Evolutionary conservation across 805 yeast species (phyloP).

Genomic region (Candida quercuum): DNA sequence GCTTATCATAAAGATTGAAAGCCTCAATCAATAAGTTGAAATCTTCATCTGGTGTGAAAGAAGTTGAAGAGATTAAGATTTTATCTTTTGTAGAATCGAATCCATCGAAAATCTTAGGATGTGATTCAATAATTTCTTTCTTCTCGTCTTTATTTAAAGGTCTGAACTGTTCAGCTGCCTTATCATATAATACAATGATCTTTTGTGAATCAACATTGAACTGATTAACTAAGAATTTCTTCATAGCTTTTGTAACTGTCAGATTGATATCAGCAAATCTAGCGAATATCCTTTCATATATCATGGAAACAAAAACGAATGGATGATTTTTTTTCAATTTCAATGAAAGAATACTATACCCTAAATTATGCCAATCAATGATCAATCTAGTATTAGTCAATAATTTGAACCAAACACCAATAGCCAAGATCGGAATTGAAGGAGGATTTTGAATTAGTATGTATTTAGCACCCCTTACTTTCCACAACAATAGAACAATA

Average conservation of each 20-base stretch:
- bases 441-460: slow-evolving; percentile 91
- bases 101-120: slow-evolving; percentile 28
- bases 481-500: slow-evolving; percentile 43
- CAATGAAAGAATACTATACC: slow-evolving; percentile 73
- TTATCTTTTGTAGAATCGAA: slow-evolving; percentile 40
- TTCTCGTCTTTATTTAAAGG: slow-evolving; percentile 36
- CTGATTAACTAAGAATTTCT: slow-evolving; percentile 45
- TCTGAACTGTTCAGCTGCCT: slow-evolving; percentile 68
- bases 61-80: slow-evolving; percentile 81
- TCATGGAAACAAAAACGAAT: slow-evolving; percentile 51
- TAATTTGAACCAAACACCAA: slow-evolving; percentile 50
- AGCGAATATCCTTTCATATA: slow-evolving; percentile 62
- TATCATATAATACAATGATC: slow-evolving; percentile 71
- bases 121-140: slow-evolving; percentile 29
- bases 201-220: slow-evolving; percentile 47
- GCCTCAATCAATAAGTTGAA: slow-evolving; percentile 66
- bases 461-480: slow-evolving; percentile 56
- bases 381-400: slow-evolving; percentile 56
- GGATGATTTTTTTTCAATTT: slow-evolving; percentile 50
- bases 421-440: slow-evolving; percentile 70
- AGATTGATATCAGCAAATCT: slow-evolving; percentile 64
- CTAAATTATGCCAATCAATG: slow-evolving; percentile 96
- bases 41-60: slow-evolving; percentile 96
- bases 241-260: slow-evolving; percentile 78
- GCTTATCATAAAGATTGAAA: slow-evolving; percentile 41